Percentiles rank a stretch among this genome's conserved stretches.
Evolutionary conservation across 2,329 filamentous ascomycete species (phyloP).

Genomic region (Fusarium sp.): DNA sequence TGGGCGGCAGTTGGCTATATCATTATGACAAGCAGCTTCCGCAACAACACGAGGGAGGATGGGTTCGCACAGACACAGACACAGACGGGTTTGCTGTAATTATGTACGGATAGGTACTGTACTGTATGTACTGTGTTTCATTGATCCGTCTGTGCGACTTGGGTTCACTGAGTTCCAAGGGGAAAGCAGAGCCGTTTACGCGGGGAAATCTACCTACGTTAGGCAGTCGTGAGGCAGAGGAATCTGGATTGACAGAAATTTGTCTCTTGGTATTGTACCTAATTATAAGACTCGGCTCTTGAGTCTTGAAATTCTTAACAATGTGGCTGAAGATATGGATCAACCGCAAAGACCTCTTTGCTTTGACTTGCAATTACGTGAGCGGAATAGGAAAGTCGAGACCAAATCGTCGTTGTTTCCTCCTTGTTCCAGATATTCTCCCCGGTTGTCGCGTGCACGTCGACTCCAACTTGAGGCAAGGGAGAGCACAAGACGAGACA

Average conservation of each 20-base stretch:
- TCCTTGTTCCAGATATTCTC: conserved; percentile 9
- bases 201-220: not conserved
- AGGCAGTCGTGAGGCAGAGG: not conserved
- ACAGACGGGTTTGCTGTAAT: conserved; percentile 4
- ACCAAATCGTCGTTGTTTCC: not conserved
- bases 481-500: not conserved
- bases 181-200: conserved; percentile 13
- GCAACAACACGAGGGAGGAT: conserved; percentile 5
- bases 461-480: not conserved
- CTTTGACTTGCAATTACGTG: not conserved
- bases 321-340: conserved; percentile 1
- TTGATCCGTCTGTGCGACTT: conserved; percentile 5
- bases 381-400: conserved; percentile 5
- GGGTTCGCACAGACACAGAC: conserved; percentile 25
- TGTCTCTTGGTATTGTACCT: not conserved
- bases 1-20: conserved; percentile 22
- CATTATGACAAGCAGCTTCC: conserved; percentile 32
- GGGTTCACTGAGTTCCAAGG: not conserved
- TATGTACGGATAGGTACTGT: not conserved
- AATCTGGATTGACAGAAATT: not conserved
- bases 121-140: conserved; percentile 3
- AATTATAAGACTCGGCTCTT: not conserved
- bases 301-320: not conserved
- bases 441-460: conserved; percentile 15
- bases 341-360: conserved; percentile 4